Evolutionary conservation across 495 filamentous ascomycete species (phyloP).

Genomic region (Viridothelium virens): DNA sequence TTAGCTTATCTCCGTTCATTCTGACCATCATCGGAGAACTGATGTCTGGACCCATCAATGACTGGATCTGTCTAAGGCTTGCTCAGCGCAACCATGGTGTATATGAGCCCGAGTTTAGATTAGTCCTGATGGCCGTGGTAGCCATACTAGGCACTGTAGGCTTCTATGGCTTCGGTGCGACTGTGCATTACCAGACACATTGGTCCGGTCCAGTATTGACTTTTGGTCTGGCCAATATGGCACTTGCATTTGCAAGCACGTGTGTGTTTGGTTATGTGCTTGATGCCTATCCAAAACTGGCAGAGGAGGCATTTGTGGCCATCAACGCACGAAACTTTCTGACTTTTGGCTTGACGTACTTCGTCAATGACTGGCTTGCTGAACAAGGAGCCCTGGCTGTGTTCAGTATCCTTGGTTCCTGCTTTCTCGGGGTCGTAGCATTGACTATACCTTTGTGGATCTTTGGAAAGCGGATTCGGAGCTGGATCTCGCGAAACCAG

Average conservation of each 20-base stretch:
- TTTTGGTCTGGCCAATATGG: constrained; percentile 48
- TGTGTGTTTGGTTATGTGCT: constrained; percentile 50
- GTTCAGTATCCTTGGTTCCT: constrained; percentile 44
- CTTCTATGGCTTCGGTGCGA: constrained; percentile 54
- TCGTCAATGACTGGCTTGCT: constrained; percentile 45
- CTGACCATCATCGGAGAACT: constrained; percentile 44
- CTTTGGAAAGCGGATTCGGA: constrained; percentile 44
- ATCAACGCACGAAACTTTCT: constrained; percentile 49
- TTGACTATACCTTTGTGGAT: constrained; percentile 50
- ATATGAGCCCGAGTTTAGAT: constrained; percentile 50
- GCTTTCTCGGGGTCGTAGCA: constrained; percentile 41
- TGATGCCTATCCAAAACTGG: constrained; percentile 44
- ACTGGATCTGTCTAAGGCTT: constrained; percentile 42
- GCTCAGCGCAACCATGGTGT: constrained; percentile 44
- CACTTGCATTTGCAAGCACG: constrained; percentile 44
- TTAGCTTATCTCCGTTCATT: constrained; percentile 44
- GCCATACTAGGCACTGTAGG: constrained; percentile 42
- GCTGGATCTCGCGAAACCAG: constrained; percentile 41
- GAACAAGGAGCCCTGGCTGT: constrained; percentile 42
- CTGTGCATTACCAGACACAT: constrained; percentile 49
- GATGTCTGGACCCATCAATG: constrained; percentile 45
- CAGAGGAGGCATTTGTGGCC: constrained; percentile 50
- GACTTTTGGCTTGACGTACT: constrained; percentile 48
- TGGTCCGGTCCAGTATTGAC: constrained; percentile 47
- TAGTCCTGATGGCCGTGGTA: constrained; percentile 43